Evolutionary conservation across 805 yeast species (phyloP).

Genomic region (Scheffersomyces lignosus): DNA sequence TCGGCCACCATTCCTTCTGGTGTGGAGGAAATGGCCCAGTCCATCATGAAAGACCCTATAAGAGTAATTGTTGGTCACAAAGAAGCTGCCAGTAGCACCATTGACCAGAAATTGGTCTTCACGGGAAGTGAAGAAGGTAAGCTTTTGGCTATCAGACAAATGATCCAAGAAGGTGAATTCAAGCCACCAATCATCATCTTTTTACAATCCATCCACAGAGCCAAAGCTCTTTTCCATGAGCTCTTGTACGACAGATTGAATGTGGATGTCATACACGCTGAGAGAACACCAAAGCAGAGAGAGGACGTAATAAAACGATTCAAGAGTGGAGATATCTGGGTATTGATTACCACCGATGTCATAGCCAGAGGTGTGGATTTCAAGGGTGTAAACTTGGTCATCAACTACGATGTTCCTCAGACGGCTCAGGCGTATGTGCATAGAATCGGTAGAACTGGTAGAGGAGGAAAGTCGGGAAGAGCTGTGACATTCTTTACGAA

Average conservation of each 20-base stretch:
- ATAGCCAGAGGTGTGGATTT: conserved; percentile 96
- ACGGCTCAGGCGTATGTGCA: conserved; percentile 94
- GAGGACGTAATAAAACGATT: conserved; percentile 81
- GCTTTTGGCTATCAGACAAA: conserved; percentile 83
- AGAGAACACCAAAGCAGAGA: conserved; percentile 85
- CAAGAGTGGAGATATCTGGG: conserved; percentile 92
- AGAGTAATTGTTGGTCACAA: conserved; percentile 90
- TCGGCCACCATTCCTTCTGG: conserved; percentile 95
- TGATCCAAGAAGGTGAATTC: conserved; percentile 80
- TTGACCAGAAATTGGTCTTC: conserved; percentile 79
- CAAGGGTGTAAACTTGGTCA: conserved; percentile 90
- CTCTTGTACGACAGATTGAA: conserved; percentile 86
- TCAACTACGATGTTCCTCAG: conserved; percentile 95
- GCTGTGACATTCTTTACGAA: conserved; percentile 94
- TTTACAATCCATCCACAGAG: conserved; percentile 87
- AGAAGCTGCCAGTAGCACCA: conserved; percentile 84
- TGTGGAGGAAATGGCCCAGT: conserved; percentile 83
- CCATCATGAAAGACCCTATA: conserved; percentile 82
- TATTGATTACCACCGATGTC: conserved; percentile 93
- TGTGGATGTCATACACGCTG: conserved; percentile 96
- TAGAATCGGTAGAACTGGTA: conserved; percentile 97
- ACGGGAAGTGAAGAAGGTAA: conserved; percentile 98
- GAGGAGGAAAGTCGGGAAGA: conserved; percentile 84
- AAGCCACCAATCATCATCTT: conserved; percentile 92
- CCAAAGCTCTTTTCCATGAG: conserved; percentile 94